phyloP scores from a whole-genome alignment of 164 flowering plant genomes.

The Vitis rupestris region DNA sequence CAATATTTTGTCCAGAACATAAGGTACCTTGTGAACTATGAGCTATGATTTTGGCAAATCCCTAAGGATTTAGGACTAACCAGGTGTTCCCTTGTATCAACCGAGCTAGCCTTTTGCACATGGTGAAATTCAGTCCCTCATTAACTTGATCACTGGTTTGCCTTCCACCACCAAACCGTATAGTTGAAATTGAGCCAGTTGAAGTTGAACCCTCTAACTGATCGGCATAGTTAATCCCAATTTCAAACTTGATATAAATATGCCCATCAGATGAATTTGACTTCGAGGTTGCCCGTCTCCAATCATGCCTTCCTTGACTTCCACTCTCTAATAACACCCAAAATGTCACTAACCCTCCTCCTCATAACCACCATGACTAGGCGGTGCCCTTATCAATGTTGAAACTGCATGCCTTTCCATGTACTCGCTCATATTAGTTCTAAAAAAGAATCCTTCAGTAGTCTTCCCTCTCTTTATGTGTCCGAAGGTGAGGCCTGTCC shows the following conservation, averaged over 20 bases:
- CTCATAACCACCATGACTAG: too few species aligned
- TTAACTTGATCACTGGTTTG: slow-evolving; percentile 35
- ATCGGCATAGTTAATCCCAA: slow-evolving; percentile 32
- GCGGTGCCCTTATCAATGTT: too few species aligned
- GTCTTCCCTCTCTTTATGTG: too few species aligned
- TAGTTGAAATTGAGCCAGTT: slow-evolving; percentile 11
- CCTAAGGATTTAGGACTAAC: too few species aligned
- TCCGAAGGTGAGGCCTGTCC: too few species aligned
- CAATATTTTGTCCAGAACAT: too few species aligned
- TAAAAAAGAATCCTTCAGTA: too few species aligned
- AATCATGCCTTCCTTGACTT: slow-evolving; percentile 55
- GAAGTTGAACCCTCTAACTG: slow-evolving; percentile 22
- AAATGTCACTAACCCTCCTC: slow-evolving; percentile 23
- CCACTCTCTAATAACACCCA: slow-evolving; percentile 39
- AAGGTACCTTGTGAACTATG: too few species aligned
- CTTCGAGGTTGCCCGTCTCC: slow-evolving; percentile 64
- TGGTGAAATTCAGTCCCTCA: slow-evolving; percentile 63
- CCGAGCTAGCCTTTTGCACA: slow-evolving; percentile 75
- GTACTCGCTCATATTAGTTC: too few species aligned
- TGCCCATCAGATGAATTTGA: slow-evolving; percentile 52
- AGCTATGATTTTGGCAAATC: too few species aligned
- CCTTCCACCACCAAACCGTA: slow-evolving; percentile 28
- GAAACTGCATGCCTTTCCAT: too few species aligned
- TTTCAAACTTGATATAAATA: slow-evolving; percentile 60
- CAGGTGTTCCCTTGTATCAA: too few species aligned